Percentiles rank a stretch among this genome's conserved stretches.
These are phyloP conservation scores for Pseudonitzschia delicatissima DNA, from an alignment of 108 stramenopile genomes.

Conservation along the genomic window DNA sequence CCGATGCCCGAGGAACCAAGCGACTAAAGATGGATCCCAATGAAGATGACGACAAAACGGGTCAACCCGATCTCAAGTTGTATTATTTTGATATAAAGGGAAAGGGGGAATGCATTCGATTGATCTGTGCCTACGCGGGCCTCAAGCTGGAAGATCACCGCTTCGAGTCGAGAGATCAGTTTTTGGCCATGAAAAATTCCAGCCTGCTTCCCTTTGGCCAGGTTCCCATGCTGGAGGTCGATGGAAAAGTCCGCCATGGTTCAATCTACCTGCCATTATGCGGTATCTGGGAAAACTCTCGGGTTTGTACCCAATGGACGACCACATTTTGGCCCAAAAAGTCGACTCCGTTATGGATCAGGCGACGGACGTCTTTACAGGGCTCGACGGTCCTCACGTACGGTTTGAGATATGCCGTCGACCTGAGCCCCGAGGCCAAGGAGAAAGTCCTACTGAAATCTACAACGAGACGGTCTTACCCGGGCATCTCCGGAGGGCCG, in stretches of 20 bases:
- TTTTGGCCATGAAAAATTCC: constrained; percentile 20
- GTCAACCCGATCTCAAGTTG: constrained; percentile 30
- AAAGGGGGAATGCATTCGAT: constrained; percentile 41
- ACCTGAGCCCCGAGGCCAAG: constrained; percentile 12
- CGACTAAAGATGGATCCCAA: constrained; percentile 5
- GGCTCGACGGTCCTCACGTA: constrained; percentile 23
- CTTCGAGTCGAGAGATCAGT: constrained; percentile 22
- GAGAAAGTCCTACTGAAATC: constrained; percentile 11
- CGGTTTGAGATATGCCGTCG: constrained; percentile 22
- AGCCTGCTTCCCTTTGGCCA: constrained; percentile 37
- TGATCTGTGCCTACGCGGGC: constrained; percentile 36
- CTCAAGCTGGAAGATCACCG: constrained; percentile 35
- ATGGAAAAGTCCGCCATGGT: constrained; percentile 31
- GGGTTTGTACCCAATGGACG: constrained; percentile 22
- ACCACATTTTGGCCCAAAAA: constrained; percentile 27
- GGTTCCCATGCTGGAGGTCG: constrained; percentile 42
- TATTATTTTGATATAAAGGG: constrained; percentile 39
- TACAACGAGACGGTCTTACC: constrained; percentile 27
- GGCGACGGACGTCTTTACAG: constrained; percentile 29
- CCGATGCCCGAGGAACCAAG: background rate
- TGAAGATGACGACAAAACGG: background rate
- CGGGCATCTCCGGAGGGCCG: constrained; percentile 20
- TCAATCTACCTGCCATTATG: constrained; percentile 35
- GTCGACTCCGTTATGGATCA: constrained; percentile 31
- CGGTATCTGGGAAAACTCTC: constrained; percentile 29